These are phyloP conservation scores for Gentiana dahurica DNA, from an alignment of 257 asterid genomes.

Conservation along the genomic window DNA sequence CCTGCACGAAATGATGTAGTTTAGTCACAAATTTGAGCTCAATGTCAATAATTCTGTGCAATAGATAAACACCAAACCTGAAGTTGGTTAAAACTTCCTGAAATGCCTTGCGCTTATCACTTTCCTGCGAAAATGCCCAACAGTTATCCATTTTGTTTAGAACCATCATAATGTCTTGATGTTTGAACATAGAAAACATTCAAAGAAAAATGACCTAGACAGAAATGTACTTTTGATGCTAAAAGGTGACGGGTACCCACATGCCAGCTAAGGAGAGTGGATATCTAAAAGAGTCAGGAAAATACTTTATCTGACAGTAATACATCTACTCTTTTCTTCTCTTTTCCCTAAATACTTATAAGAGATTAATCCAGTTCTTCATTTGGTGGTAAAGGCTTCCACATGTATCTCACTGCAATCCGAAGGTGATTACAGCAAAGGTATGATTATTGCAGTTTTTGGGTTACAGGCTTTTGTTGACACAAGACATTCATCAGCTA, in stretches of 20 bases:
- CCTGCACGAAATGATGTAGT: constrained; percentile 36
- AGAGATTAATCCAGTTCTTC: too few relatives aligned
- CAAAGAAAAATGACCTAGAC: too few relatives aligned
- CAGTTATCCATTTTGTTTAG: not conserved
- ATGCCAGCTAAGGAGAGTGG: not conserved
- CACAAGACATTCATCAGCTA: too few relatives aligned
- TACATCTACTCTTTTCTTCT: too few relatives aligned
- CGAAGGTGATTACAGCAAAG: not conserved
- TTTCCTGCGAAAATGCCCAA: constrained; percentile 39
- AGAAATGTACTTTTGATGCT: too few relatives aligned
- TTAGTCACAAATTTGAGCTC: constrained; percentile 12
- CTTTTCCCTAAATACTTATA: too few relatives aligned
- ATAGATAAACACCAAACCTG: constrained; percentile 38
- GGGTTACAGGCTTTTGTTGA: too few relatives aligned
- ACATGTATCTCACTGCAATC: not conserved
- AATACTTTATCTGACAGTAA: not conserved
- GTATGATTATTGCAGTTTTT: not conserved
- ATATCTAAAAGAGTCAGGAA: too few relatives aligned
- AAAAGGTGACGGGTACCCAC: not conserved
- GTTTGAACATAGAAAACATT: not conserved
- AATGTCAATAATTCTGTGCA: not conserved
- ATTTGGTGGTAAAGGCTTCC: not conserved
- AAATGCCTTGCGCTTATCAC: constrained; percentile 79
- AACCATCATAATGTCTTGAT: not conserved
- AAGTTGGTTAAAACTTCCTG: constrained; percentile 71